Evolutionary conservation across 2,329 filamentous ascomycete species (phyloP).

Genomic region (Aspergillus costaricaensis): DNA sequence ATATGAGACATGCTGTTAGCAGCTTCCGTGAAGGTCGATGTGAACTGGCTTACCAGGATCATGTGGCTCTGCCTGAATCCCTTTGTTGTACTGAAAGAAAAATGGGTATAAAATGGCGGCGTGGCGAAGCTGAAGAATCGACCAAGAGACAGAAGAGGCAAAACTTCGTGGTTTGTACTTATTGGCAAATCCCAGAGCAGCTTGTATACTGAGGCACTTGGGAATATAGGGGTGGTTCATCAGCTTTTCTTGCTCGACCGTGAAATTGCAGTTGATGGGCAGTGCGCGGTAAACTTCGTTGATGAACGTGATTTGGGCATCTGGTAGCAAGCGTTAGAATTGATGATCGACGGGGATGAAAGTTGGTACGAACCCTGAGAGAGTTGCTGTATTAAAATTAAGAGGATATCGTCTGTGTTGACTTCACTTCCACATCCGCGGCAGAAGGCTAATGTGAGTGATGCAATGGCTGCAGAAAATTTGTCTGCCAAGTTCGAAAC

Average conservation of each 20-base stretch:
- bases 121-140: conserved; percentile 73
- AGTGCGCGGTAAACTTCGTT: conserved; percentile 69
- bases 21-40: not conserved
- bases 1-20: conserved; percentile 1
- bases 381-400: conserved; percentile 59
- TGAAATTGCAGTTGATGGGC: conserved; percentile 77
- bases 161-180: conserved; percentile 64
- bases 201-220: conserved; percentile 75
- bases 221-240: conserved; percentile 73
- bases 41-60: conserved; percentile 56
- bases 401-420: conserved; percentile 71
- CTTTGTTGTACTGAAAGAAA: conserved; percentile 66
- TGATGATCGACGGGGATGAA: conserved; percentile 37
- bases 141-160: conserved; percentile 72
- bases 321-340: conserved; percentile 39
- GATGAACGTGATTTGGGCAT: conserved; percentile 64
- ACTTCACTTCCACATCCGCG: conserved; percentile 50
- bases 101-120: conserved; percentile 63
- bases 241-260: conserved; percentile 73
- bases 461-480: conserved; percentile 59
- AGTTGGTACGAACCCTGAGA: conserved; percentile 39
- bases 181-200: conserved; percentile 72
- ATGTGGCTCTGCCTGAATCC: conserved; percentile 48
- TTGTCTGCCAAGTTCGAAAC: conserved; percentile 30
- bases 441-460: conserved; percentile 57